phyloP scores from a whole-genome alignment of 495 filamentous ascomycete genomes.

The Terfezia claveryi region DNA sequence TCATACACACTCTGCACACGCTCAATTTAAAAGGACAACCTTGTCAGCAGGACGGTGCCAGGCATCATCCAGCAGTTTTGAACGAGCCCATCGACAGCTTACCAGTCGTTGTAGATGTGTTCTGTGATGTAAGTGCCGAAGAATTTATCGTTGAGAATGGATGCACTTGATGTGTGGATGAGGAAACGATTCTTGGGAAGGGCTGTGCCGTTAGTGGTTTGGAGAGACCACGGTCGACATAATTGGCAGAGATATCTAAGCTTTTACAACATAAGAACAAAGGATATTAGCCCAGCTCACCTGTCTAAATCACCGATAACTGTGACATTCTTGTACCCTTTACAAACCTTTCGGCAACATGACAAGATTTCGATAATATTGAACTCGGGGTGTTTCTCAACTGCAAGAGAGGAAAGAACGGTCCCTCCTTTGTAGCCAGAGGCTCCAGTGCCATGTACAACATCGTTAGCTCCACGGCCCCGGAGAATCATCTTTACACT shows the following conservation, averaged over 20 bases:
- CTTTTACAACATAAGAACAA: background rate
- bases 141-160: conserved; percentile 28
- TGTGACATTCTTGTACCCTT: background rate
- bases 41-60: conserved; percentile 40
- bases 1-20: conserved; percentile 25
- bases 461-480: no score
- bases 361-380: conserved; percentile 25
- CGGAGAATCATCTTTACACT: no score
- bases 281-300: background rate
- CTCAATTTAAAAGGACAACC: conserved; percentile 28
- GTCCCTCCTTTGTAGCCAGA: conserved; percentile 33
- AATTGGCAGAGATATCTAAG: background rate
- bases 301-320: background rate
- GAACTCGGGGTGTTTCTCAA: conserved; percentile 25
- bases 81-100: conserved; percentile 30
- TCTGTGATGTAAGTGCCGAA: conserved; percentile 31
- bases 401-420: conserved; percentile 22
- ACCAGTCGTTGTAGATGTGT: conserved; percentile 26
- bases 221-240: background rate
- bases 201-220: no score
- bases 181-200: conserved; percentile 25
- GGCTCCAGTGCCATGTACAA: conserved; percentile 23
- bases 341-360: background rate
- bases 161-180: conserved; percentile 43
- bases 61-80: conserved; percentile 33